Evolutionary conservation across 495 filamentous ascomycete species (phyloP).

Genomic region (Neurospora sp.): DNA sequence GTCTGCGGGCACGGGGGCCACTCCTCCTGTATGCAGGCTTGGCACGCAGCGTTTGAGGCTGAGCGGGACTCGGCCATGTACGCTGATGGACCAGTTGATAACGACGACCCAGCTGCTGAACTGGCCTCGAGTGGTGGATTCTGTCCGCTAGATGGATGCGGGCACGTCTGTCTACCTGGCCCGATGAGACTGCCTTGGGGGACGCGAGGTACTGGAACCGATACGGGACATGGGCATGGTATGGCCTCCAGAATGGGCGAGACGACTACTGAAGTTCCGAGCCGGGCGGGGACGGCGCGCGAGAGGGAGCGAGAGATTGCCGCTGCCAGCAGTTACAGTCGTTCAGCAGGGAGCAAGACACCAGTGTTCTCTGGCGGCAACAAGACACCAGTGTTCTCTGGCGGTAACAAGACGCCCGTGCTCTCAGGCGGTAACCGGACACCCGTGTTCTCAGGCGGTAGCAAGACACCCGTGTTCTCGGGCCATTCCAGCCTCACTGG

Average conservation of each 20-base stretch:
- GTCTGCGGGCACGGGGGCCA: slow-evolving; percentile 71
- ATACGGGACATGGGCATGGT: slow-evolving; percentile 14
- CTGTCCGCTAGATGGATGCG: slow-evolving; percentile 63
- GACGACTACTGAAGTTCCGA: slow-evolving; percentile 30
- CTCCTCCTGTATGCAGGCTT: slow-evolving; percentile 53
- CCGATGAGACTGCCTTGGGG: slow-evolving; percentile 15
- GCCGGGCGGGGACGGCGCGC: slow-evolving; percentile 29
- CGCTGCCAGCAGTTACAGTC: neutral
- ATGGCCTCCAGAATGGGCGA: slow-evolving; percentile 38
- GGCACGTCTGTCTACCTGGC: slow-evolving; percentile 62
- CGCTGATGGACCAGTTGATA: slow-evolving; percentile 2
- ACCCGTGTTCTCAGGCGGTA: neutral
- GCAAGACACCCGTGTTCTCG: neutral
- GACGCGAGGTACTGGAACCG: neutral
- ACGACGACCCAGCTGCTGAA: slow-evolving; percentile 15
- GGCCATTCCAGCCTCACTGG: neutral
- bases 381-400: neutral
- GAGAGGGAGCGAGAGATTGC: slow-evolving; percentile 7
- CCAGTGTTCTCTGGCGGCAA: neutral
- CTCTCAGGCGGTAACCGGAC: neutral
- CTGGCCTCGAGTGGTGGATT: slow-evolving; percentile 51
- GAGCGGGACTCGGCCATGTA: slow-evolving; percentile 2
- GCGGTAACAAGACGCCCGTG: neutral
- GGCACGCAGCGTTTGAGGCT: slow-evolving; percentile 38
- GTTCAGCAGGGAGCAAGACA: neutral